Conservation (phyloP, 2,329 filamentous ascomycete species). For the Lachnellula arida region DNA sequence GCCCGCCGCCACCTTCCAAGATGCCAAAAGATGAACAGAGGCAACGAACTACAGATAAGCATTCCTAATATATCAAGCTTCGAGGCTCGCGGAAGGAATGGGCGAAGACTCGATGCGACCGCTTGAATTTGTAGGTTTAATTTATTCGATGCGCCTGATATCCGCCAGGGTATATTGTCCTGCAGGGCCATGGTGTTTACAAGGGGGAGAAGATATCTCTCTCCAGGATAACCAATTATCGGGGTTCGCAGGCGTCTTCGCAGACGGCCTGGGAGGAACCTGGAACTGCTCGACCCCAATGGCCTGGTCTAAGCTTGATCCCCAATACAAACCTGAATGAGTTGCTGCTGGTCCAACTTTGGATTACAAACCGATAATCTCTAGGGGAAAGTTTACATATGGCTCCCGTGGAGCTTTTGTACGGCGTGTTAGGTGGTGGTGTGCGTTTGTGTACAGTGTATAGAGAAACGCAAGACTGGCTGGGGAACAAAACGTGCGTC, state of each 20-base stretch:
- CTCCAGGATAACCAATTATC: not conserved
- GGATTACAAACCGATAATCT: not conserved
- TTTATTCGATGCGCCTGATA: constrained; percentile 3
- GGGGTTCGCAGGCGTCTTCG: not conserved
- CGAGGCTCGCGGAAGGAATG: constrained; percentile 14
- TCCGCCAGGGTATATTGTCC: constrained; percentile 4
- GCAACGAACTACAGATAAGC: constrained; percentile 18
- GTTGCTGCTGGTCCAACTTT: not conserved
- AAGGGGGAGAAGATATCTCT: constrained; percentile 7
- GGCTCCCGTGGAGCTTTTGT: not conserved
- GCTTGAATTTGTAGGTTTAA: constrained; percentile 11
- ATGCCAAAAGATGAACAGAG: constrained; percentile 17
- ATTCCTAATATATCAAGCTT: constrained; percentile 22
- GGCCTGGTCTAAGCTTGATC: not conserved
- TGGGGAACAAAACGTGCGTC: not conserved
- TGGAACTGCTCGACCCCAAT: not conserved
- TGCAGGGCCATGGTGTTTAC: not conserved
- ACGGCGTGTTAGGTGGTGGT: not conserved
- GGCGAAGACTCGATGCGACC: constrained; percentile 14
- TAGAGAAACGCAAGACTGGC: not conserved
- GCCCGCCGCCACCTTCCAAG: constrained; percentile 14
- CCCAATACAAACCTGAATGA: not conserved
- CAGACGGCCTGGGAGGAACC: not conserved
- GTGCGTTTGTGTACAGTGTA: not conserved
- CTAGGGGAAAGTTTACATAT: not conserved